Conservation (phyloP, 2,329 filamentous ascomycete genomes). For the Nothophoma quercina region DNA sequence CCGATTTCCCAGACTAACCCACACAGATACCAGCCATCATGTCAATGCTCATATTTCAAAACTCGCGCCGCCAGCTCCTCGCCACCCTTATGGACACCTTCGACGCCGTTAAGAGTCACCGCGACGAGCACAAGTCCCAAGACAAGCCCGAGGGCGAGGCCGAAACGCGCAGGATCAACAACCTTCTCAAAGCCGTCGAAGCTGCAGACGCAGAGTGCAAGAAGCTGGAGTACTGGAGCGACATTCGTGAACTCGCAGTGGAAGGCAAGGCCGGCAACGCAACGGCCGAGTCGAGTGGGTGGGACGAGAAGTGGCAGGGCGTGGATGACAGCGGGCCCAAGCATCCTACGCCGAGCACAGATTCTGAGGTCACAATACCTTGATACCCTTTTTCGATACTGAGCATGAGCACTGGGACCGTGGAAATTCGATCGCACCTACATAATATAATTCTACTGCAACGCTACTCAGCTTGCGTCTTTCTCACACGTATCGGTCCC, state of each 20-base stretch:
- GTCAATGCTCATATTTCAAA: constrained; percentile 87
- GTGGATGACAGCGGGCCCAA: constrained; percentile 47
- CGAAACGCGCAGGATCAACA: constrained; percentile 64
- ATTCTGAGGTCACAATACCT: not conserved
- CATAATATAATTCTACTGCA: constrained; percentile 8
- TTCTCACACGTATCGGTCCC: constrained; percentile 58
- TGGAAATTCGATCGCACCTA: constrained; percentile 1
- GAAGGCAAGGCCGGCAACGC: constrained; percentile 46
- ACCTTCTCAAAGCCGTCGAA: constrained; percentile 76
- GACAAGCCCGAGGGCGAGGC: constrained; percentile 55
- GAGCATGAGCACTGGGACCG: not conserved
- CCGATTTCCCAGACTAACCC: constrained; percentile 23
- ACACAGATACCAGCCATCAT: constrained; percentile 46
- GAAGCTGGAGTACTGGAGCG: constrained; percentile 86
- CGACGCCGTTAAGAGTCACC: constrained; percentile 61
- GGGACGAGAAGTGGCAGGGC: constrained; percentile 50
- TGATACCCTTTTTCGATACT: not conserved
- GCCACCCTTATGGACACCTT: constrained; percentile 67
- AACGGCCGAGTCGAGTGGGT: constrained; percentile 42
- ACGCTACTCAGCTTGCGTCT: constrained; percentile 7
- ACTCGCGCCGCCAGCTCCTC: constrained; percentile 79
- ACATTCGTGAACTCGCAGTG: constrained; percentile 59
- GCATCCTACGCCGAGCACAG: constrained; percentile 27
- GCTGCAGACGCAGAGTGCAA: constrained; percentile 83
- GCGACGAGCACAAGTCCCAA: constrained; percentile 54